Evolutionary conservation across 306 rosid species (phyloP).

Genomic region (Oemleria cerasiformis): DNA sequence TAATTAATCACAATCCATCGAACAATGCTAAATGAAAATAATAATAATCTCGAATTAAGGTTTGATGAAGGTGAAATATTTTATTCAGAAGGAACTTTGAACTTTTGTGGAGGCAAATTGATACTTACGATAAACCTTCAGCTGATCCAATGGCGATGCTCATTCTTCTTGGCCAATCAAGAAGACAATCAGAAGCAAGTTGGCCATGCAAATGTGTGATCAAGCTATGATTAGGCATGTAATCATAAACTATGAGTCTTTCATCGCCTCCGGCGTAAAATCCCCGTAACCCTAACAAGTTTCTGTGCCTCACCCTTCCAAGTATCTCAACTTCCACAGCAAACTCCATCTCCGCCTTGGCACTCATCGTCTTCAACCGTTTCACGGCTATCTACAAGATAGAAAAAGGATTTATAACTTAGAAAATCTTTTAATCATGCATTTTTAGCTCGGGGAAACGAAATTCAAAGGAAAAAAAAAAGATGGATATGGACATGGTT

Average conservation of each 20-base stretch:
- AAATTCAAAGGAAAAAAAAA: background rate
- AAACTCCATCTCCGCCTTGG: constrained; percentile 97
- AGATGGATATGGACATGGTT: constrained; percentile 10
- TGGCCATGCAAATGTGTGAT: constrained; percentile 83
- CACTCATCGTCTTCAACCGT: constrained; percentile 72
- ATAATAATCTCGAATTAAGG: background rate
- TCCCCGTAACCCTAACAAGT: constrained; percentile 78
- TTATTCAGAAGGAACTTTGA: background rate
- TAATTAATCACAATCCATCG: background rate
- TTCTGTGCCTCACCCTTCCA: constrained; percentile 83
- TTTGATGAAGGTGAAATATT: too few species aligned
- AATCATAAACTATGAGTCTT: constrained; percentile 79
- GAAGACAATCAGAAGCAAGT: constrained; percentile 49
- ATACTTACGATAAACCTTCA: constrained; percentile 70
- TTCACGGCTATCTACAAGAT: constrained; percentile 77
- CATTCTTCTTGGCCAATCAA: constrained; percentile 74
- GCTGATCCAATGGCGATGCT: constrained; percentile 77
- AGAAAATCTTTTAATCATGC: background rate
- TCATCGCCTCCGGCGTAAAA: constrained; percentile 87
- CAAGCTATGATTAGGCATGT: constrained; percentile 85
- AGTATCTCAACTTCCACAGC: constrained; percentile 96
- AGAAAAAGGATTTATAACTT: background rate
- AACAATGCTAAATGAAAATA: background rate
- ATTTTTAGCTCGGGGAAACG: background rate
- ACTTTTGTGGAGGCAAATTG: background rate